phyloP scores from a whole-genome alignment of 495 filamentous ascomycete species.

The Lepraria neglecta region DNA sequence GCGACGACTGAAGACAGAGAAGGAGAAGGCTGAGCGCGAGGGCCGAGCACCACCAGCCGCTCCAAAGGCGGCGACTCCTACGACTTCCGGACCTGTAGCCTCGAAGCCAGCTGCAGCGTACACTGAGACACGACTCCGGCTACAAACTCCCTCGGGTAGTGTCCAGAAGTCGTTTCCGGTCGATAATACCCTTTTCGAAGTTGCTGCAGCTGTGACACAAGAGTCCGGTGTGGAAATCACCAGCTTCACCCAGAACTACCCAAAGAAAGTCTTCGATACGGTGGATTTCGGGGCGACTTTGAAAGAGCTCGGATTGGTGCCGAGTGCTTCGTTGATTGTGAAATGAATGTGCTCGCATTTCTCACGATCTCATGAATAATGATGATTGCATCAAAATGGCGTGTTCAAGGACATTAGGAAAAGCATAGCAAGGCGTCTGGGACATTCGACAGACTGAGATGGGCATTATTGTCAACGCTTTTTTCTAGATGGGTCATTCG shows the following conservation, averaged over 20 bases:
- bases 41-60: constrained; percentile 54
- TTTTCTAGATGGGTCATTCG: neutral
- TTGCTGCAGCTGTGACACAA: constrained; percentile 63
- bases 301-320: constrained; percentile 85
- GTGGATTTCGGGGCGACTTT: constrained; percentile 85
- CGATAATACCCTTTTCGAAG: constrained; percentile 89
- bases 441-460: neutral
- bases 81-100: constrained; percentile 39
- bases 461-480: neutral
- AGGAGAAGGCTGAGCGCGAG: constrained; percentile 75
- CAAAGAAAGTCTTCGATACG: constrained; percentile 69
- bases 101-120: constrained; percentile 58
- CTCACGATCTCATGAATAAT: neutral
- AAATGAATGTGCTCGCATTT: constrained; percentile 9
- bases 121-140: constrained; percentile 71
- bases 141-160: constrained; percentile 69
- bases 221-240: constrained; percentile 59
- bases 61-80: constrained; percentile 36
- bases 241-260: constrained; percentile 80
- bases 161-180: constrained; percentile 77
- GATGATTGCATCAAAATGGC: neutral
- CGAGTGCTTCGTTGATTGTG: constrained; percentile 75
- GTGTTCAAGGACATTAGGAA: neutral
- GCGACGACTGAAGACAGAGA: constrained; percentile 71
- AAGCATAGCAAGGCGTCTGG: constrained; percentile 14